A percentile compares a stretch with the other conserved stretches of the same genome.
Evolutionary conservation across 2,329 filamentous ascomycete genomes (phyloP).

Genomic region (Trichoderma breve): DNA sequence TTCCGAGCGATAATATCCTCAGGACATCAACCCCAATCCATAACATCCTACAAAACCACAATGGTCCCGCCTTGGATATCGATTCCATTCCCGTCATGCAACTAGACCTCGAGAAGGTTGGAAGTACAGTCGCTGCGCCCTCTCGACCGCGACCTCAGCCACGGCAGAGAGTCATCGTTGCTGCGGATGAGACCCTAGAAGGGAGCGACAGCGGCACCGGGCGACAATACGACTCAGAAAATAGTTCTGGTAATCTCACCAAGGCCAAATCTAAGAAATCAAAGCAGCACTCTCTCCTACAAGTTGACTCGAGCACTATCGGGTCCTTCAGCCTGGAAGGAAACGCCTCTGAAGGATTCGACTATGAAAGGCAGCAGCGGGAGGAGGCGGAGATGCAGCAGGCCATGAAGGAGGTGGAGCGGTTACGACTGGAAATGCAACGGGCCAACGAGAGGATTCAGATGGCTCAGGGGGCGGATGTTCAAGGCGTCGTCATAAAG

Average conservation of each 20-base stretch:
- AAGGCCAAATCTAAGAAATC: conserved; percentile 51
- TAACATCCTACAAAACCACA: conserved; percentile 68
- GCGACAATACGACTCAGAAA: conserved; percentile 54
- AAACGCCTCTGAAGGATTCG: conserved; percentile 41
- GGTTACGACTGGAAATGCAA: conserved; percentile 85
- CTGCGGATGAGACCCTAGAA: conserved; percentile 70
- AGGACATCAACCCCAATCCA: conserved; percentile 74
- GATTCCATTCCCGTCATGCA: conserved; percentile 97
- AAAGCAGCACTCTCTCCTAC: conserved; percentile 66
- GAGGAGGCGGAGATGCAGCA: conserved; percentile 87
- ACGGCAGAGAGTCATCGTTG: conserved; percentile 63
- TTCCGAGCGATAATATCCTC: conserved; percentile 56
- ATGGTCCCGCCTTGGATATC: conserved; percentile 79
- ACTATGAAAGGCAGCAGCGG: conserved; percentile 65
- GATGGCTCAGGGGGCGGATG: conserved; percentile 64
- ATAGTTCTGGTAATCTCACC: conserved; percentile 45
- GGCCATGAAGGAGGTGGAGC: conserved; percentile 86
- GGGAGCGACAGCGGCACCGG: conserved; percentile 48
- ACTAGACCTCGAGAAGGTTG: conserved; percentile 66
- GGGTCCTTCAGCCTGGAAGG: conserved; percentile 66
- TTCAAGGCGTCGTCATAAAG: conserved; percentile 63
- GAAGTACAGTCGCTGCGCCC: conserved; percentile 32
- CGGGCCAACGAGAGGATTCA: conserved; percentile 72
- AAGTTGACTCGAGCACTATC: conserved; percentile 84
- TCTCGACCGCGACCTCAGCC: conserved; percentile 41